A percentile compares a stretch with the other conserved stretches of the same genome.
Conservation (phyloP, 257 asterid genomes). For the Echites panduratus region DNA sequence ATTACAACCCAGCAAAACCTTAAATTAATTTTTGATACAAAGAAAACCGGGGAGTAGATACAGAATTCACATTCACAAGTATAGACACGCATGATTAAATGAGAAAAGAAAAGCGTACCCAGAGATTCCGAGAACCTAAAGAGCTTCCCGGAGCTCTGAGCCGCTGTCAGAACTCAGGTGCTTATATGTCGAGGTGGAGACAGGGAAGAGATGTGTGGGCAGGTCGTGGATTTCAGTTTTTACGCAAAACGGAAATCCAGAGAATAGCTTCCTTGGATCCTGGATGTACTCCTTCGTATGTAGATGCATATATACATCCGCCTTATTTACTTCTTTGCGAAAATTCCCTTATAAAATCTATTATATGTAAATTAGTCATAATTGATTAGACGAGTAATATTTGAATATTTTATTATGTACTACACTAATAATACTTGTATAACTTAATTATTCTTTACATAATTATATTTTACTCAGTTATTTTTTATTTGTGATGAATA, state of each 20-base stretch:
- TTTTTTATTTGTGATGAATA: no score
- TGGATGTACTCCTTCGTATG: background rate
- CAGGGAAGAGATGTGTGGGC: background rate
- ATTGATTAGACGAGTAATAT: no score
- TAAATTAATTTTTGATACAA: background rate
- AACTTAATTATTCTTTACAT: no score
- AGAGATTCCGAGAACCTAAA: slow-evolving; percentile 3
- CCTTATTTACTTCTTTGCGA: no score
- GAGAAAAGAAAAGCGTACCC: background rate
- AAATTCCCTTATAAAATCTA: background rate
- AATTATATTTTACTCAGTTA: no score
- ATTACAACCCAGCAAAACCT: background rate
- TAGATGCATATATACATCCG: background rate
- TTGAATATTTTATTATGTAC: no score
- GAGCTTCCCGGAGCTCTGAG: background rate
- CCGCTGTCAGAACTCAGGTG: background rate
- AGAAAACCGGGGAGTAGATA: background rate
- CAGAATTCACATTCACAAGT: background rate
- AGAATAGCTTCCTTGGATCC: background rate
- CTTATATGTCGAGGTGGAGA: background rate
- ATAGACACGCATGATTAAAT: background rate
- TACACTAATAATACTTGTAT: no score
- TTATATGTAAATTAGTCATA: no score
- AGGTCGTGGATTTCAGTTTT: background rate
- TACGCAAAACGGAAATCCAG: background rate